These are phyloP conservation scores for Uromyces viciae-fabae DNA, from an alignment of 1,284 basidiomycete genomes.

Conservation along the genomic window DNA sequence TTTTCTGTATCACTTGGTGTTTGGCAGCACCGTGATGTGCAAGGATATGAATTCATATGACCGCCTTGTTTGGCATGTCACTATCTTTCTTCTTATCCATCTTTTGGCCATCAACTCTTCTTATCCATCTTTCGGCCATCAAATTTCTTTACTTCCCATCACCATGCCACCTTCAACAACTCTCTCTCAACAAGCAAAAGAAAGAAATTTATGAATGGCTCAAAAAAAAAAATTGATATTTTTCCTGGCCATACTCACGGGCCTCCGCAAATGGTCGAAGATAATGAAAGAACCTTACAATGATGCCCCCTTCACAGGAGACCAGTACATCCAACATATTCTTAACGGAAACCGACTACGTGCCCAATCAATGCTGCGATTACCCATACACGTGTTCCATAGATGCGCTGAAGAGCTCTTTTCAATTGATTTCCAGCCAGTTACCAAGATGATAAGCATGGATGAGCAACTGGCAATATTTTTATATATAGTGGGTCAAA, in stretches of 20 bases:
- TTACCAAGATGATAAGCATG: not conserved
- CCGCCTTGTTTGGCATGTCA: too few relatives aligned
- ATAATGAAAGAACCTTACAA: not conserved
- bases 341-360: not conserved
- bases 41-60: too few relatives aligned
- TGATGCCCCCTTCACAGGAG: not conserved
- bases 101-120: too few relatives aligned
- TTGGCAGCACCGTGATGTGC: too few relatives aligned
- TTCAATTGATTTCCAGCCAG: not conserved
- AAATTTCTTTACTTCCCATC: too few relatives aligned
- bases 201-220: too few relatives aligned
- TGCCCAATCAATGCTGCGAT: not conserved
- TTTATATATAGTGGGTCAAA: not conserved
- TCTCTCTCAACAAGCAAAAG: not conserved
- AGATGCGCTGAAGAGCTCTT: not conserved
- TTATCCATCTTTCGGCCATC: too few relatives aligned
- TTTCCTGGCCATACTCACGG: not conserved
- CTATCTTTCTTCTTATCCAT: too few relatives aligned
- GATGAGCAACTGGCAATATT: slow-evolving; percentile 3
- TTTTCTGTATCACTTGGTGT: too few relatives aligned
- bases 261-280: not conserved
- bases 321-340: not conserved
- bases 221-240: not conserved
- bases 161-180: not conserved
- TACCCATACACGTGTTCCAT: not conserved